phyloP scores from a whole-genome alignment of 78 protist genomes.

The Dictyostelium firmibasis region DNA sequence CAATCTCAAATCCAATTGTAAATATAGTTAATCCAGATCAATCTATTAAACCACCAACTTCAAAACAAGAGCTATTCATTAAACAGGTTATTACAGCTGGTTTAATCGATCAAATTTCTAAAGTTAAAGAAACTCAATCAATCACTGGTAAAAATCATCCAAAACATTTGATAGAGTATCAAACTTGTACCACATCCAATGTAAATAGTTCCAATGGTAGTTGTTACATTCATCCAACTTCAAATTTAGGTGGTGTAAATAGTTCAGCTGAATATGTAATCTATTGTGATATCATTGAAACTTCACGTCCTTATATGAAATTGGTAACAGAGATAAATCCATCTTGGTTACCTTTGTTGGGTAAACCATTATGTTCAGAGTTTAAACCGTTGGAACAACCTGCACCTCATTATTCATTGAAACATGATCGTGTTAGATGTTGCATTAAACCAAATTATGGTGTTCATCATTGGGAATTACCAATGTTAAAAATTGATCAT shows the following conservation, averaged over 20 bases:
- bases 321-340: slow-evolving; percentile 72
- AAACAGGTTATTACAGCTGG: slow-evolving; percentile 81
- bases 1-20: neutral
- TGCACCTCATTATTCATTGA: slow-evolving; percentile 44
- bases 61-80: slow-evolving; percentile 57
- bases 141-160: neutral
- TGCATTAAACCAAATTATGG: slow-evolving; percentile 61
- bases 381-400: slow-evolving; percentile 72
- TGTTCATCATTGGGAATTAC: slow-evolving; percentile 62
- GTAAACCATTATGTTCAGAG: slow-evolving; percentile 55
- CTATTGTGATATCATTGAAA: slow-evolving; percentile 50
- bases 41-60: slow-evolving; percentile 58
- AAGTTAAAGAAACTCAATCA: neutral
- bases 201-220: neutral
- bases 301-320: slow-evolving; percentile 71
- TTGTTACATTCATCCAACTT: slow-evolving; percentile 43
- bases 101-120: slow-evolving; percentile 72
- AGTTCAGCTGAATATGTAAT: slow-evolving; percentile 27
- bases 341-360: slow-evolving; percentile 62
- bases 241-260: neutral
- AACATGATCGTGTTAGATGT: slow-evolving; percentile 62
- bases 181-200: neutral
- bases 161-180: neutral
- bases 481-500: slow-evolving; percentile 36
- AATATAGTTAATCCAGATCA: neutral